A percentile compares a stretch with the other conserved stretches of the same genome.
These are phyloP conservation scores for Pythium graminicola DNA, from an alignment of 352 stramenopile genomes.

Conservation along the genomic window DNA sequence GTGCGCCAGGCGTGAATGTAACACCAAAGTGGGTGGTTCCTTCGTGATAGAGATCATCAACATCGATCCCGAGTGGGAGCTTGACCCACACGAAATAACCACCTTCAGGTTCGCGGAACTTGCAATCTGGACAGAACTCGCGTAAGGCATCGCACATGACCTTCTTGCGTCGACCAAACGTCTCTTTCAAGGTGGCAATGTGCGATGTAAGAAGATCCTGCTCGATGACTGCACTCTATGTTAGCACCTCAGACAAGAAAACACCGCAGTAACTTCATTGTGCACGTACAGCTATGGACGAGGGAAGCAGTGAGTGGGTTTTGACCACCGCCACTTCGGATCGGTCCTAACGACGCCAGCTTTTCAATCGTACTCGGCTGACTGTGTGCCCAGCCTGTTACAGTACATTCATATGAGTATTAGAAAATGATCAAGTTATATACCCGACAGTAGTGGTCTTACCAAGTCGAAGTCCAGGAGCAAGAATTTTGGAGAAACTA, in stretches of 20 bases:
- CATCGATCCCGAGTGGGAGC: conserved; percentile 43
- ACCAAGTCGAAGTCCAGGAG: conserved; percentile 85
- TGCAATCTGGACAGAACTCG: conserved; percentile 32
- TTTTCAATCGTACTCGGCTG: conserved; percentile 45
- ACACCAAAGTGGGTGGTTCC: conserved; percentile 48
- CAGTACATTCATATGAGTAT: no score
- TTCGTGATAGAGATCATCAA: conserved; percentile 43
- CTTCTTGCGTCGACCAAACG: conserved; percentile 38
- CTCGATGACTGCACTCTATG: conserved; percentile 58
- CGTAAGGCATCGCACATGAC: conserved; percentile 43
- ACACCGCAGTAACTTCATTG: no score
- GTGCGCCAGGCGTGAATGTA: conserved; percentile 66
- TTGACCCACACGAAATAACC: conserved; percentile 84
- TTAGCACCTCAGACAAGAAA: no score
- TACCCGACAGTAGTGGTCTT: no score
- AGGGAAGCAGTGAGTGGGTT: conserved; percentile 86
- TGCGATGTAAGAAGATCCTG: conserved; percentile 40
- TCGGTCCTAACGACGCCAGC: conserved; percentile 64
- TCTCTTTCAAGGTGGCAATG: conserved; percentile 36
- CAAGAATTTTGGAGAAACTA: conserved; percentile 95
- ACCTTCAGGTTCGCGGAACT: conserved; percentile 55
- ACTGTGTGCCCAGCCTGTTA: conserved; percentile 56
- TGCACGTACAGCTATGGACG: conserved; percentile 54
- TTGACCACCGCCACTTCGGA: conserved; percentile 87
- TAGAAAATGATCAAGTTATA: no score